Conservation (phyloP, 202 grass and related monocot genomes). For the Digitaria exilis region DNA sequence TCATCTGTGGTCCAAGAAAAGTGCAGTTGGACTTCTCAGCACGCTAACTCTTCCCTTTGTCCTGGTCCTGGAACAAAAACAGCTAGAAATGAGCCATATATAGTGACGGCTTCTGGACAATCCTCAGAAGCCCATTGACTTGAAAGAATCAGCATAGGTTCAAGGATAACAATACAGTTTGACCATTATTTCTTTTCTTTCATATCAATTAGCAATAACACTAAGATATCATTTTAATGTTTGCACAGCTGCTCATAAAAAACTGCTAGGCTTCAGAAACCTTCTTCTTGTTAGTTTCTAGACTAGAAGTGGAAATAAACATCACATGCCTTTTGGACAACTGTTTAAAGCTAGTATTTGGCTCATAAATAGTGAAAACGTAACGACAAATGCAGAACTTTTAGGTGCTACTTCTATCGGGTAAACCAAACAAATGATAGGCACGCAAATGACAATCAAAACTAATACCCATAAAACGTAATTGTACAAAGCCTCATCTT, state of each 20-base stretch:
- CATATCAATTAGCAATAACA: neutral
- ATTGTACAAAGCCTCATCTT: neutral
- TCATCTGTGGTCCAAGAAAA: constrained; percentile 39
- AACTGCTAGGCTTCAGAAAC: neutral
- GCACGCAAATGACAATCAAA: neutral
- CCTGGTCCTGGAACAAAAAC: constrained; percentile 41
- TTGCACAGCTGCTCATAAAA: neutral
- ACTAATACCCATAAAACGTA: neutral
- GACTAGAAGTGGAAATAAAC: neutral
- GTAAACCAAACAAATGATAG: constrained; percentile 8
- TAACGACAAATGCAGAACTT: neutral
- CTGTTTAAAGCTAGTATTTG: neutral
- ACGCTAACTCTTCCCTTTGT: constrained; percentile 24
- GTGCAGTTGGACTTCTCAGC: constrained; percentile 27
- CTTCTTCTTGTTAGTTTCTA: neutral
- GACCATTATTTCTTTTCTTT: neutral
- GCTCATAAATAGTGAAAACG: neutral
- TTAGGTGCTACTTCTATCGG: neutral
- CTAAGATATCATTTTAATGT: neutral
- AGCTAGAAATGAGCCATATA: constrained; percentile 14
- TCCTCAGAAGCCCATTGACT: neutral
- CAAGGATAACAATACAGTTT: neutral
- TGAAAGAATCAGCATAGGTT: neutral
- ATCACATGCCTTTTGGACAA: neutral
- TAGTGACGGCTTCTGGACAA: neutral